These are phyloP conservation scores for Myxozyma nipponensis DNA, from an alignment of 805 yeast genomes.

Conservation along the genomic window DNA sequence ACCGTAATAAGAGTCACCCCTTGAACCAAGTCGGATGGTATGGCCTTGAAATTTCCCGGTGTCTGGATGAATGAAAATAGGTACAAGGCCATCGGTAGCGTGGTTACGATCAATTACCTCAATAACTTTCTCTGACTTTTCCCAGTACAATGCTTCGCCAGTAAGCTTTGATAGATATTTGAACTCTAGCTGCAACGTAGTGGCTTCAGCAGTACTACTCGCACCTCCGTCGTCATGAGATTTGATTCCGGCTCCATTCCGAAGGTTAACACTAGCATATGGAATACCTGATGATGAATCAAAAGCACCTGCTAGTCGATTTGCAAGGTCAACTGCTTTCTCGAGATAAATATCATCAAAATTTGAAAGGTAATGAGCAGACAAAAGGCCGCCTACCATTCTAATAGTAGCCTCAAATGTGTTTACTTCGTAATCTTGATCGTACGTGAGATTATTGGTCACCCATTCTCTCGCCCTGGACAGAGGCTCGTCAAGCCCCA, in stretches of 20 bases:
- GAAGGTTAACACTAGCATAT: conserved; percentile 69
- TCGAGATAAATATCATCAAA: conserved; percentile 65
- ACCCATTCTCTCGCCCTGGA: conserved; percentile 71
- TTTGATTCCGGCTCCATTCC: conserved; percentile 55
- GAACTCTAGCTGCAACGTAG: conserved; percentile 82
- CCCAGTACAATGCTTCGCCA: conserved; percentile 77
- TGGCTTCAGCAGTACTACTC: conserved; percentile 83
- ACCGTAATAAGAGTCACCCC: conserved; percentile 90
- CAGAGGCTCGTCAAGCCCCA: conserved; percentile 64
- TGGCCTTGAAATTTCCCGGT: conserved; percentile 64
- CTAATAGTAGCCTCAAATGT: conserved; percentile 92
- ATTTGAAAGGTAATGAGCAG: conserved; percentile 68
- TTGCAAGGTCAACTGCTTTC: conserved; percentile 76
- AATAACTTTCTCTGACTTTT: conserved; percentile 70
- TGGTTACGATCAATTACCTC: conserved; percentile 59
- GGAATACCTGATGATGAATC: conserved; percentile 68
- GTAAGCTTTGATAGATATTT: conserved; percentile 77
- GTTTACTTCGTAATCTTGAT: conserved; percentile 69
- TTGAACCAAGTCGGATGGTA: conserved; percentile 74
- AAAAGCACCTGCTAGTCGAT: conserved; percentile 66
- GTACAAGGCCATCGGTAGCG: conserved; percentile 72
- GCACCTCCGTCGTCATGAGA: conserved; percentile 63
- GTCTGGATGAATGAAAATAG: conserved; percentile 73
- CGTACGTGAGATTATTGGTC: conserved; percentile 60
- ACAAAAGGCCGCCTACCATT: conserved; percentile 88